These are phyloP conservation scores for Thraustotheca clavata DNA, from an alignment of 352 stramenopile genomes.

Conservation along the genomic window DNA sequence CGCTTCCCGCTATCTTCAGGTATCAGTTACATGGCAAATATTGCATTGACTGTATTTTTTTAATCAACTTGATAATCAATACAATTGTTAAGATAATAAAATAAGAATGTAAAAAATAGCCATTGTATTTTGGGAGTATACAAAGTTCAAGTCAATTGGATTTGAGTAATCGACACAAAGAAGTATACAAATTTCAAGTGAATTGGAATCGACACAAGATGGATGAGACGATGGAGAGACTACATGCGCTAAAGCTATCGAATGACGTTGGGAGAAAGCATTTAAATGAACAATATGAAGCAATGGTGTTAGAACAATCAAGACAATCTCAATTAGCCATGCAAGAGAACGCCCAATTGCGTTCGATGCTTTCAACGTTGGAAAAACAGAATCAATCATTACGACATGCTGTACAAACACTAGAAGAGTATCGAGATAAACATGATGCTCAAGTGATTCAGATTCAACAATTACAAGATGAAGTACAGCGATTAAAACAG, in stretches of 20 bases:
- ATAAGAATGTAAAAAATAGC: no score
- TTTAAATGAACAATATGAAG: slow-evolving; percentile 13
- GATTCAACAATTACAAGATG: slow-evolving; percentile 2
- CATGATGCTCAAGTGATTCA: neutral
- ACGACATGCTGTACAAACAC: slow-evolving; percentile 7
- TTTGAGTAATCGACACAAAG: no score
- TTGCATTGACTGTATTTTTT: no score
- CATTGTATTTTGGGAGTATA: no score
- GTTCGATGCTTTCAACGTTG: slow-evolving; percentile 18
- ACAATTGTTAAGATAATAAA: no score
- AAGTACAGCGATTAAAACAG: slow-evolving; percentile 10
- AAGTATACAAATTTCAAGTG: no score
- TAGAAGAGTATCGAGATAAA: slow-evolving; percentile 17
- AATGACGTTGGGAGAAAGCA: neutral
- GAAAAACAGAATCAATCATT: slow-evolving; percentile 12
- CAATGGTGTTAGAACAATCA: slow-evolving; percentile 11
- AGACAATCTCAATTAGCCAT: neutral
- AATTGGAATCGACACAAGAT: no score
- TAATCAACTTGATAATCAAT: no score
- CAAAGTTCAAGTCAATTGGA: no score
- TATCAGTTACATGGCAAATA: no score
- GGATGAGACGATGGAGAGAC: slow-evolving; percentile 11
- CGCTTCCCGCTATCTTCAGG: no score
- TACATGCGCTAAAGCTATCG: slow-evolving; percentile 13
- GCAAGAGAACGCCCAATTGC: slow-evolving; percentile 14